Conservation (phyloP, 495 filamentous ascomycete genomes). For the Neurospora sublineolata region DNA sequence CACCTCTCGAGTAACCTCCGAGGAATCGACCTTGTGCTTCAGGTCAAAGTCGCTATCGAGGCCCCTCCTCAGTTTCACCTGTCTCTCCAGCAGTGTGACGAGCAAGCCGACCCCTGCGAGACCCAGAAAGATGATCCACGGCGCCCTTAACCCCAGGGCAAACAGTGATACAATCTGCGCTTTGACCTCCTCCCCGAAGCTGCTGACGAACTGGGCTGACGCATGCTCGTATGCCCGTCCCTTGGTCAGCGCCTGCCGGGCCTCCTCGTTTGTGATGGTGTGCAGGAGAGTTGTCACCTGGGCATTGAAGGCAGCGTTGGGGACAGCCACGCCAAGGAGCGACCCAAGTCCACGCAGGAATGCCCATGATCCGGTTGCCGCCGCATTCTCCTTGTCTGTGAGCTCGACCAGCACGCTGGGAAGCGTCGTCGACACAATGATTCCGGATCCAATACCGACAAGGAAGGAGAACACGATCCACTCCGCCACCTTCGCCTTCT, state of each 20-base stretch:
- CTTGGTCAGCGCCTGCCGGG: not conserved
- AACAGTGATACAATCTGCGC: conserved; percentile 4
- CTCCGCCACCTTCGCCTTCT: conserved; percentile 9
- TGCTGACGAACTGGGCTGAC: conserved; percentile 8
- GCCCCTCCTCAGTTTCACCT: conserved; percentile 21
- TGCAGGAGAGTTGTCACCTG: conserved; percentile 9
- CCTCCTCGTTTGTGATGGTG: not conserved
- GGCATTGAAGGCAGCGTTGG: conserved; percentile 39
- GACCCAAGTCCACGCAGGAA: conserved; percentile 38
- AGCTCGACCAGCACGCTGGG: conserved; percentile 20
- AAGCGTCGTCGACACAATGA: conserved; percentile 23
- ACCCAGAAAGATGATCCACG: conserved; percentile 11
- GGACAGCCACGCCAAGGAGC: conserved; percentile 38
- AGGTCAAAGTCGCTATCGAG: conserved; percentile 28
- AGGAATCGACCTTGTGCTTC: conserved; percentile 2
- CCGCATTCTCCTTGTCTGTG: conserved; percentile 31
- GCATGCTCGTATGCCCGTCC: conserved; percentile 16
- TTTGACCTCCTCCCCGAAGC: not conserved
- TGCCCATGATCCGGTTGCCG: conserved; percentile 31
- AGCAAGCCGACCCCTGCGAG: conserved; percentile 12
- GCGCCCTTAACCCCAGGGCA: conserved; percentile 1
- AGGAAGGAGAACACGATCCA: conserved; percentile 26
- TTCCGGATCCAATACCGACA: conserved; percentile 22
- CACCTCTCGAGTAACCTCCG: not conserved
- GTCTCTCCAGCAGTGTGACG: conserved; percentile 23